Evolutionary conservation across 2,329 filamentous ascomycete species (phyloP).

Genomic region (Cladosporium sp.): DNA sequence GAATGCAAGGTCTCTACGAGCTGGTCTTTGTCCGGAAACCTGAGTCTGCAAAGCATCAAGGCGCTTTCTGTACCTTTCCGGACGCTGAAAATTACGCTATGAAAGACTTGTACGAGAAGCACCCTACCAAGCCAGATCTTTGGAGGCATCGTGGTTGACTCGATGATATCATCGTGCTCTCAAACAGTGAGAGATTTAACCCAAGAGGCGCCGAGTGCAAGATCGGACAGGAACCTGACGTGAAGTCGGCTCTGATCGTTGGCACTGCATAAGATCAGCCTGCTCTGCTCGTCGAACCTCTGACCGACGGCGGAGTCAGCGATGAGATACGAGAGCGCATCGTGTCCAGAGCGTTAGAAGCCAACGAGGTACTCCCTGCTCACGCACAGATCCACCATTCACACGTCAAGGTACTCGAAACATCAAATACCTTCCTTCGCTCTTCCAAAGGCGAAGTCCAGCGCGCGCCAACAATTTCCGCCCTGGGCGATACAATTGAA

Average conservation of each 20-base stretch:
- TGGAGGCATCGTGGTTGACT: conserved; percentile 34
- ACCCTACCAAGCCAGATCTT: conserved; percentile 32
- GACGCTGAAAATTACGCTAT: conserved; percentile 34
- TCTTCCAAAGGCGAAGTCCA: conserved; percentile 24
- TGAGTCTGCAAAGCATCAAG: conserved; percentile 30
- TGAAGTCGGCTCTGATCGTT: conserved; percentile 39
- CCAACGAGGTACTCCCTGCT: conserved; percentile 45
- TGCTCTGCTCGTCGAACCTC: conserved; percentile 37
- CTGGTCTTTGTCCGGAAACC: conserved; percentile 18
- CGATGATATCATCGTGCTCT: conserved; percentile 37
- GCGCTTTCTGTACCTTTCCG: conserved; percentile 37
- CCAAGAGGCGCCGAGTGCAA: conserved; percentile 28
- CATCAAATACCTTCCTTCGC: conserved; percentile 18
- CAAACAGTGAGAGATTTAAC: conserved; percentile 38
- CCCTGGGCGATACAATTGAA: conserved; percentile 11
- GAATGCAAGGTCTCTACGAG: conserved; percentile 5
- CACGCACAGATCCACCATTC: conserved; percentile 48
- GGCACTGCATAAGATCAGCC: conserved; percentile 36
- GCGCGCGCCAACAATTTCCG: conserved; percentile 16
- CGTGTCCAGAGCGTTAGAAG: conserved; percentile 24
- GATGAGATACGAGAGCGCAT: neutral
- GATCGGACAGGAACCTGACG: conserved; percentile 28
- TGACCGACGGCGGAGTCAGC: neutral
- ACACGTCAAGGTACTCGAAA: conserved; percentile 42
- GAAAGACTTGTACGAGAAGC: conserved; percentile 34